These are phyloP conservation scores for Dipodascopsis tothii DNA, from an alignment of 805 yeast genomes.

Conservation along the genomic window DNA sequence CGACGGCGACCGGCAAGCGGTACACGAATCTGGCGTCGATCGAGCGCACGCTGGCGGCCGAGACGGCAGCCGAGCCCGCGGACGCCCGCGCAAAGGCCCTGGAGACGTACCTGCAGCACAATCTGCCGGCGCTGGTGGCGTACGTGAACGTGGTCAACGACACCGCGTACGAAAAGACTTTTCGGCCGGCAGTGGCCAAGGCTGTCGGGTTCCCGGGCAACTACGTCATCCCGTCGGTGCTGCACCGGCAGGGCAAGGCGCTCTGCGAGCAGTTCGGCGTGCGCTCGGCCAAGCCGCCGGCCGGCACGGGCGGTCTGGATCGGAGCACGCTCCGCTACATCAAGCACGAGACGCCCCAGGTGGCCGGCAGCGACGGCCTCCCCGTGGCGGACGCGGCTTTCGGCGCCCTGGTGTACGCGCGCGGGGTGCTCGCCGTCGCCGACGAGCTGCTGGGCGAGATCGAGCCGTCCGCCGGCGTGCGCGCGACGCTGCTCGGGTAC, in stretches of 20 bases:
- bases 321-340: not conserved
- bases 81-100: too few species aligned
- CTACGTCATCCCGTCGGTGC: not conserved
- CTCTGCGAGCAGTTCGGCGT: not conserved
- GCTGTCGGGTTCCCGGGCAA: not conserved
- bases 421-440: not conserved
- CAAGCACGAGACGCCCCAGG: not conserved
- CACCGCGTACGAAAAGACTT: not conserved
- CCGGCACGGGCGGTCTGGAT: not conserved
- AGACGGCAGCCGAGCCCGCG: too few species aligned
- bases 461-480: not conserved
- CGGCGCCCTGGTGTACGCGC: not conserved
- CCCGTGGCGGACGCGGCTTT: not conserved
- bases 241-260: not conserved
- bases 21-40: not conserved
- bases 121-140: not conserved
- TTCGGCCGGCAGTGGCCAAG: not conserved
- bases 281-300: not conserved
- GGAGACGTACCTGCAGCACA: not conserved
- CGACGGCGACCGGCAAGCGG: not conserved
- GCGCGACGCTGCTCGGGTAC: not conserved
- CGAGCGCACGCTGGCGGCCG: not conserved
- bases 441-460: not conserved
- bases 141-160: not conserved
- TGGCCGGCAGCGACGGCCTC: too few species aligned